phyloP scores from a whole-genome alignment of 768 basidiomycete genomes.

The Jaapia argillacea region DNA sequence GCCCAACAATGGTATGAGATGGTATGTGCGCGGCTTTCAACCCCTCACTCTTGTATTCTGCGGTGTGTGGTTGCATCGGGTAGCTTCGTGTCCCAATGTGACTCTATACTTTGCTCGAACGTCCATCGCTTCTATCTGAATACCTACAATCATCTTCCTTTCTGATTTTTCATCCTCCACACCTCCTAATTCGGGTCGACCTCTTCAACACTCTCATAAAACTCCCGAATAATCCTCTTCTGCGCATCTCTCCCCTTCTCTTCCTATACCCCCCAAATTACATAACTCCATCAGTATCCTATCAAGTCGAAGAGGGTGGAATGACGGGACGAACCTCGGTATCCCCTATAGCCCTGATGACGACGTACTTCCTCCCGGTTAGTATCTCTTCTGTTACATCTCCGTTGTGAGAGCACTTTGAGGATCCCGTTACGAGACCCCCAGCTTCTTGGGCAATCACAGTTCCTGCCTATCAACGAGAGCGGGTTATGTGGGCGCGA shows the following conservation, averaged over 20 bases:
- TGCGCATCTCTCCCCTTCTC: slow-evolving; percentile 69
- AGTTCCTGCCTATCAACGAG: slow-evolving; percentile 53
- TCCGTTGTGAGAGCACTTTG: slow-evolving; percentile 27
- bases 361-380: slow-evolving; percentile 71
- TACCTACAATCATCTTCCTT: too few relatives aligned
- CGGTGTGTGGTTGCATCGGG: too few relatives aligned
- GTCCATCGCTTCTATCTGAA: too few relatives aligned
- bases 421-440: slow-evolving; percentile 64
- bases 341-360: slow-evolving; percentile 61
- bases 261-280: slow-evolving; percentile 13
- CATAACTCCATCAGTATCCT: not conserved
- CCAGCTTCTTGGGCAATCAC: slow-evolving; percentile 91
- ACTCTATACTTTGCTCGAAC: too few relatives aligned
- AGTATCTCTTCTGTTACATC: slow-evolving; percentile 62
- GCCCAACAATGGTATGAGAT: too few relatives aligned
- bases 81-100: too few relatives aligned
- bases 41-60: too few relatives aligned
- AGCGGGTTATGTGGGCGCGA: not conserved
- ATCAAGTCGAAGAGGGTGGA: not conserved
- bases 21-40: too few relatives aligned
- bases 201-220: slow-evolving; percentile 77
- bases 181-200: slow-evolving; percentile 37
- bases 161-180: too few relatives aligned
- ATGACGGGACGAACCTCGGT: slow-evolving; percentile 30
- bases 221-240: slow-evolving; percentile 72